Conservation (phyloP, 176 grass and related monocot genomes). For the Metroxylon sagu region DNA sequence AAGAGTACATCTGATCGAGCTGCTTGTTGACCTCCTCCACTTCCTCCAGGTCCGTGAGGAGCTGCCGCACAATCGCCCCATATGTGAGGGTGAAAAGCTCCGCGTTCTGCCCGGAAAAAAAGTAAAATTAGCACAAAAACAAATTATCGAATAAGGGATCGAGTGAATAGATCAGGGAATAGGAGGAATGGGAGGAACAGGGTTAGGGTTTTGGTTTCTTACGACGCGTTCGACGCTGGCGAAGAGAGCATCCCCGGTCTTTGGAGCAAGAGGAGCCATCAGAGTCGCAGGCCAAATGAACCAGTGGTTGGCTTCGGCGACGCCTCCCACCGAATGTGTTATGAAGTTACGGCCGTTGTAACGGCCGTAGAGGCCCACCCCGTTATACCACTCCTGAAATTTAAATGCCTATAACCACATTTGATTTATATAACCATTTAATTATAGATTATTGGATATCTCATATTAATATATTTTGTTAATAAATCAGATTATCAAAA, state of each 20-base stretch:
- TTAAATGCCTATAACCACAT: no score
- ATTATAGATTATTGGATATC: no score
- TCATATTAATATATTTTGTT: no score
- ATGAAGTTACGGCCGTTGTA: no score
- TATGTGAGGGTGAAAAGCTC: conserved; percentile 98
- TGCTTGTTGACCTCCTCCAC: conserved; percentile 99
- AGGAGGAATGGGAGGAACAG: not conserved
- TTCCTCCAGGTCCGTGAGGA: conserved; percentile 95
- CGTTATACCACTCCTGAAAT: no score
- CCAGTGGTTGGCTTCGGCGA: no score
- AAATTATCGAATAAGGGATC: not conserved
- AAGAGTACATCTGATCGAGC: conserved; percentile 82
- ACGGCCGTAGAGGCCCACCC: no score
- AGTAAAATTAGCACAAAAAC: not conserved
- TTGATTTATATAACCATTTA: no score
- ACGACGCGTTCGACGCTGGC: conserved; percentile 94
- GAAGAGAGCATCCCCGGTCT: conserved; percentile 83
- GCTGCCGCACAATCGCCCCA: conserved; percentile 91
- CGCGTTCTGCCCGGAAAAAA: conserved; percentile 44
- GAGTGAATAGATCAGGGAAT: not conserved
- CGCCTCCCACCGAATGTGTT: no score
- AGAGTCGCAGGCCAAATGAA: not conserved
- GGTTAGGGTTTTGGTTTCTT: conserved; percentile 19
- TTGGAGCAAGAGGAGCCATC: conserved; percentile 54
- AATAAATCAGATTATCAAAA: no score